These are phyloP conservation scores for Mycena rebaudengoi DNA, from an alignment of 768 basidiomycete genomes.

Conservation along the genomic window DNA sequence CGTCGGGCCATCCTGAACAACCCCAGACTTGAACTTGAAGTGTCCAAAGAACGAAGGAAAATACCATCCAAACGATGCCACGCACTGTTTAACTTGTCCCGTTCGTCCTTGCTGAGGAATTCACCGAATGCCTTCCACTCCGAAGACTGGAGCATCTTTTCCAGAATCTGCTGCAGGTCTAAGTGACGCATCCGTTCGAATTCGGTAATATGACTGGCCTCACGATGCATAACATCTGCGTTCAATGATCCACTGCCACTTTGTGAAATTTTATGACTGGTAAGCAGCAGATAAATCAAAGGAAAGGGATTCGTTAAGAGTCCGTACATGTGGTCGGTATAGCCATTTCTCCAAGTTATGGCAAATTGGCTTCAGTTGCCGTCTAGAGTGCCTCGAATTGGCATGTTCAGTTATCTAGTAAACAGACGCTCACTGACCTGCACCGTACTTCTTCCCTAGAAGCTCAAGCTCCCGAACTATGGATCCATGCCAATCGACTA, in stretches of 20 bases:
- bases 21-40: background rate
- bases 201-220: conserved; percentile 44
- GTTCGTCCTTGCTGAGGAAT: conserved; percentile 53
- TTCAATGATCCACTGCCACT: conserved; percentile 57
- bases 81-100: conserved; percentile 52
- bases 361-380: conserved; percentile 56
- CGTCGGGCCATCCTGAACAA: conserved; percentile 64
- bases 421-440: conserved; percentile 29
- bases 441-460: conserved; percentile 38
- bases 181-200: too few relatives aligned
- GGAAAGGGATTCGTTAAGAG: background rate
- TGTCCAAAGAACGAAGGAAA: conserved; percentile 5
- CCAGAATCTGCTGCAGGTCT: conserved; percentile 54
- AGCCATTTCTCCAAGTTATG: conserved; percentile 64
- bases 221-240: conserved; percentile 63
- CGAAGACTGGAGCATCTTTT: conserved; percentile 57
- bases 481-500: conserved; percentile 54
- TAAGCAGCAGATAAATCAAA: background rate
- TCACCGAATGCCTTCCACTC: conserved; percentile 60
- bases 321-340: conserved; percentile 54
- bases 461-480: conserved; percentile 41
- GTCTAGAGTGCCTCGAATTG: conserved; percentile 28
- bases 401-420: background rate
- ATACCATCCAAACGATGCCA: conserved; percentile 70
- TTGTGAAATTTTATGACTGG: conserved; percentile 50